Evolutionary conservation across 2,329 filamentous ascomycete species (phyloP).

Genomic region (Colletotrichum eleusines): DNA sequence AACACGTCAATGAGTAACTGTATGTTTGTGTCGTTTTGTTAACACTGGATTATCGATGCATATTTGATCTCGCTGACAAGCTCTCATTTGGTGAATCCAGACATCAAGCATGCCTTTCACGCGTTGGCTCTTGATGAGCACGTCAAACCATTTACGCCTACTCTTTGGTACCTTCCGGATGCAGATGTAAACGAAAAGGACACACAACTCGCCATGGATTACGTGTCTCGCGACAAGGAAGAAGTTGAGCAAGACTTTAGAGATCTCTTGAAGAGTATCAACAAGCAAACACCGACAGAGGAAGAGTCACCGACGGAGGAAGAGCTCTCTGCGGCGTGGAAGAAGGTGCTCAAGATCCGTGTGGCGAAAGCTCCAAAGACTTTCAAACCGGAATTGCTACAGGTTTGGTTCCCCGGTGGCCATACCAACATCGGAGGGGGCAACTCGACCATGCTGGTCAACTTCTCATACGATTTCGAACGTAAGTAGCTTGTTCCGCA

Average conservation of each 20-base stretch:
- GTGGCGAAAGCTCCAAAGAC: not conserved
- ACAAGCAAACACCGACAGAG: no score
- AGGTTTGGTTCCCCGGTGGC: constrained; percentile 36
- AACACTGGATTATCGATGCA: no score
- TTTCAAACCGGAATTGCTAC: not conserved
- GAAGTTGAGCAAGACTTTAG: not conserved
- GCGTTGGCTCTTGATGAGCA: constrained; percentile 29
- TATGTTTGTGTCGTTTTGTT: not conserved
- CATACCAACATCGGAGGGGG: constrained; percentile 35
- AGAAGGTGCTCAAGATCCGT: not conserved
- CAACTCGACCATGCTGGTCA: not conserved
- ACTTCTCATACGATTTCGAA: constrained; percentile 10
- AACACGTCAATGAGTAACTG: constrained; percentile 20
- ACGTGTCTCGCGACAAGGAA: not conserved
- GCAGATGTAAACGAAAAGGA: not conserved
- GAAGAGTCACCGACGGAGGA: not conserved
- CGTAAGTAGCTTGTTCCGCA: not conserved
- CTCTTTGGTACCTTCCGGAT: constrained; percentile 7
- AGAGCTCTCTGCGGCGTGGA: not conserved
- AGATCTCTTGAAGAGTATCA: not conserved
- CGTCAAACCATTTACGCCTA: not conserved
- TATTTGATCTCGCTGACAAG: not conserved
- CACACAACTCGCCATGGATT: not conserved
- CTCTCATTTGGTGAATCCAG: not conserved
- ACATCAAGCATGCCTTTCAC: constrained; percentile 23